These are phyloP conservation scores for Orobanche coerulescens DNA, from an alignment of 257 asterid species.

Conservation along the genomic window DNA sequence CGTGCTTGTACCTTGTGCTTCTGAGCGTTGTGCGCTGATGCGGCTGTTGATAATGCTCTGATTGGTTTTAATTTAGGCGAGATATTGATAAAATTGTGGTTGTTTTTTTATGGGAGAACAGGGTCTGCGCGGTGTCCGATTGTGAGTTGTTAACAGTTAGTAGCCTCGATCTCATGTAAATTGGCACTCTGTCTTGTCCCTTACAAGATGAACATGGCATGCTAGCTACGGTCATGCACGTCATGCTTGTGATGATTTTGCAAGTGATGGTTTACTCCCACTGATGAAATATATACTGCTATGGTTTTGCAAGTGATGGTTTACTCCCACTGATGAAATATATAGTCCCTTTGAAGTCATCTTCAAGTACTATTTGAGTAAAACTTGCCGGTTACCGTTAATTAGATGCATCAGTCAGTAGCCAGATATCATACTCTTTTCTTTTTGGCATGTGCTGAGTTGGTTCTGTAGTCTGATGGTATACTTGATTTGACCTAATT, in stretches of 20 bases:
- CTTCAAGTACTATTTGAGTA: background rate
- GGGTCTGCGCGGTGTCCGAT: background rate
- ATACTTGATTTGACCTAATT: too few species aligned
- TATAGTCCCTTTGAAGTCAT: conserved; percentile 4
- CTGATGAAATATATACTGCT: background rate
- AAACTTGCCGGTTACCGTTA: background rate
- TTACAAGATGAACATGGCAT: background rate
- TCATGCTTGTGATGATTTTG: background rate
- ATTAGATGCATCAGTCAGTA: background rate
- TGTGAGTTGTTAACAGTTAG: conserved; percentile 2
- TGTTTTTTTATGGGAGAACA: conserved; percentile 16
- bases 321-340: background rate
- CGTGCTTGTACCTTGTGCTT: conserved; percentile 22
- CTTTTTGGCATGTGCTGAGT: too few species aligned
- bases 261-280: conserved; percentile 2
- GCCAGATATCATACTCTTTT: conserved; percentile 6
- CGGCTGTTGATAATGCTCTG: conserved; percentile 14
- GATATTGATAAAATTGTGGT: conserved; percentile 9
- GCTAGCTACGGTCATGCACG: too few species aligned
- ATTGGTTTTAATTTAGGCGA: conserved; percentile 14
- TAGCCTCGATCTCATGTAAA: conserved; percentile 14
- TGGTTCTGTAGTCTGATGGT: too few species aligned
- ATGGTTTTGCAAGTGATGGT: background rate
- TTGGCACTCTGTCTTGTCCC: conserved; percentile 2
- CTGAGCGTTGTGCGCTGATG: conserved; percentile 13